Evolutionary conservation across 306 rosid species (phyloP).

Genomic region (Medicago truncatula): DNA sequence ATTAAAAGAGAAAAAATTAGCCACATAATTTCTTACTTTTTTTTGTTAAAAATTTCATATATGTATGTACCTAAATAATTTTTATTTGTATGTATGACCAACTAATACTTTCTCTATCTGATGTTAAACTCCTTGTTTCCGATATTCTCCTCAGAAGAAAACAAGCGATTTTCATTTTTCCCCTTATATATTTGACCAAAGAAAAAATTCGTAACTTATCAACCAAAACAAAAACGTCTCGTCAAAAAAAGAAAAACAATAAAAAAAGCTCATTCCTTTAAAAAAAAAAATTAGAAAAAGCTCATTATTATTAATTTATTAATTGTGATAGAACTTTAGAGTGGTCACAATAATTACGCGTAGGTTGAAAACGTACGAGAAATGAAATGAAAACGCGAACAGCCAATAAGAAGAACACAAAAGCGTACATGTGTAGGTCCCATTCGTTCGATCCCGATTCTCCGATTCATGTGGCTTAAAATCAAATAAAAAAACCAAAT

Average conservation of each 20-base stretch:
- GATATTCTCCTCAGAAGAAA: too few species aligned
- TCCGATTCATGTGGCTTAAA: slow-evolving; percentile 48
- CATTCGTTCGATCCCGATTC: not conserved
- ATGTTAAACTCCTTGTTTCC: too few species aligned
- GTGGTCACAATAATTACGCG: slow-evolving; percentile 44
- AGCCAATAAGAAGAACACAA: slow-evolving; percentile 36
- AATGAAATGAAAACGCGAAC: slow-evolving; percentile 7
- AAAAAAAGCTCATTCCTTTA: not conserved
- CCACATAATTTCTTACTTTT: too few species aligned
- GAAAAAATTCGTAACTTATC: slow-evolving; percentile 14
- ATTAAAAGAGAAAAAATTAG: too few species aligned
- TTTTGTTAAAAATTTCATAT: too few species aligned
- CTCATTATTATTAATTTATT: not conserved
- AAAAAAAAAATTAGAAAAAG: too few species aligned
- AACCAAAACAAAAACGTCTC: not conserved
- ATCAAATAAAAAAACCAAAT: too few species aligned
- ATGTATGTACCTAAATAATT: too few species aligned
- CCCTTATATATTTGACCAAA: not conserved
- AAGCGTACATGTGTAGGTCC: slow-evolving; percentile 52
- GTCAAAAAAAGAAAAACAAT: not conserved
- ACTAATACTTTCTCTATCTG: too few species aligned
- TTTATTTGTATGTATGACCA: too few species aligned
- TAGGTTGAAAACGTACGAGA: slow-evolving; percentile 43
- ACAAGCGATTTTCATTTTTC: too few species aligned
- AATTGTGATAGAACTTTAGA: not conserved